Conservation (phyloP, 805 yeast species). For the Sugiyamaella smithiae region DNA sequence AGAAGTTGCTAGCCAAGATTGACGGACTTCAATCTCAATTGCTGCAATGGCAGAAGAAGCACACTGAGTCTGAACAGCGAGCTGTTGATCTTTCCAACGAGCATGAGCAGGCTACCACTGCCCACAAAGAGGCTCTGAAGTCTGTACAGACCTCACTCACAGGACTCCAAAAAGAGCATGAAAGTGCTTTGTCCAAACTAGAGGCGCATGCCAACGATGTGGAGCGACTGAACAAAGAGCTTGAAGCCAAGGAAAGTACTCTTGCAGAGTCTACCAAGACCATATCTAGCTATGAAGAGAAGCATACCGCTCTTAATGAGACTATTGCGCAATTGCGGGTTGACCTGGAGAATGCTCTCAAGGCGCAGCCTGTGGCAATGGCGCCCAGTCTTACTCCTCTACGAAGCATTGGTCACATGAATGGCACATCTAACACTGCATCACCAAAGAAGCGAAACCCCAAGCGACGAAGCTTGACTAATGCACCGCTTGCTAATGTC, state of each 20-base stretch:
- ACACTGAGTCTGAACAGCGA: conserved; percentile 26
- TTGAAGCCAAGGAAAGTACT: conserved; percentile 27
- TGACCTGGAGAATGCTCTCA: conserved; percentile 46
- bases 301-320: conserved; percentile 22
- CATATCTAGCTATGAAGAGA: conserved; percentile 22
- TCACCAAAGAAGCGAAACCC: conserved; percentile 31
- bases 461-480: conserved; percentile 29
- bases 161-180: conserved; percentile 28
- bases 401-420: conserved; percentile 23
- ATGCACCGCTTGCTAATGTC: conserved; percentile 16
- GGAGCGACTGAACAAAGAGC: conserved; percentile 26
- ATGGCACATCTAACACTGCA: conserved; percentile 18
- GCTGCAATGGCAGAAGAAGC: conserved; percentile 31
- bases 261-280: conserved; percentile 31
- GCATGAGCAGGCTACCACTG: conserved; percentile 22
- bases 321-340: conserved; percentile 38
- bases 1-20: conserved; percentile 62
- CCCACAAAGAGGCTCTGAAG: conserved; percentile 20
- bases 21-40: conserved; percentile 35
- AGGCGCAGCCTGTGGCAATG: conserved; percentile 33
- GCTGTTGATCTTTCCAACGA: conserved; percentile 30
- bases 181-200: conserved; percentile 27
- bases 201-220: conserved; percentile 34
- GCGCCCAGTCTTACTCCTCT: conserved; percentile 34
- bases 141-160: conserved; percentile 22